These are phyloP conservation scores for Cryptosporidium canis DNA, from an alignment of 169 alveolate species.

Conservation along the genomic window DNA sequence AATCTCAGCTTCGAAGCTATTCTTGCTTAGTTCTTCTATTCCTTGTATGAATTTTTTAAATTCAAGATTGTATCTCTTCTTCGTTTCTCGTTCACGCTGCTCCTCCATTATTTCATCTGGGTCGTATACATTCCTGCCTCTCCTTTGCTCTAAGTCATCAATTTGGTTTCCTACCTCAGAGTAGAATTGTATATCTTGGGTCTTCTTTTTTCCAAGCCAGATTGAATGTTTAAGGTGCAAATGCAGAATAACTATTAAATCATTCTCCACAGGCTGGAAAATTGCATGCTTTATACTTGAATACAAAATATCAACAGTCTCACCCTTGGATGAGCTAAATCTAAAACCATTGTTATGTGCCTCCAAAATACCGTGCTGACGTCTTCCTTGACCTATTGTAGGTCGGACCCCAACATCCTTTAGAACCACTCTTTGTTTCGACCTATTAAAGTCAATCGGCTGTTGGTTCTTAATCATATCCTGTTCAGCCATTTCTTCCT, in stretches of 20 bases:
- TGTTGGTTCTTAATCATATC: constrained; percentile 84
- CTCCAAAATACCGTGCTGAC: constrained; percentile 90
- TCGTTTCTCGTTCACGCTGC: constrained; percentile 93
- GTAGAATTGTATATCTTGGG: constrained; percentile 94
- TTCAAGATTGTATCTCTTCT: constrained; percentile 89
- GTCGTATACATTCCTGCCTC: constrained; percentile 89
- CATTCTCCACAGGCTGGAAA: constrained; percentile 96
- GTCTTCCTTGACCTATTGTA: constrained; percentile 77
- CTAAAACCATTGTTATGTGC: constrained; percentile 96
- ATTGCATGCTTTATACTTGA: constrained; percentile 94
- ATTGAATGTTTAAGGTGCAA: constrained; percentile 93
- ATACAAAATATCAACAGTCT: constrained; percentile 91
- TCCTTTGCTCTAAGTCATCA: constrained; percentile 94
- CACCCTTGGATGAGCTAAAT: constrained; percentile 83
- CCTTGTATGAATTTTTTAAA: constrained; percentile 88
- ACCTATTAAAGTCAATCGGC: constrained; percentile 65
- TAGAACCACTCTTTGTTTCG: constrained; percentile 79
- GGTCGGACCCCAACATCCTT: constrained; percentile 84
- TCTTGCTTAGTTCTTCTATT: constrained; percentile 54
- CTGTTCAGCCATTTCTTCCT: constrained; percentile 88
- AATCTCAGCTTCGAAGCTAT: constrained; percentile 27
- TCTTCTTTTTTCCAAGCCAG: constrained; percentile 93
- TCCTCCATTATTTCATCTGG: constrained; percentile 97
- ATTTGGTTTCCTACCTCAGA: constrained; percentile 95
- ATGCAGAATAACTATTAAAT: constrained; percentile 93